Evolutionary conservation across 2,329 filamentous ascomycete species (phyloP).

Genomic region (Scopulariopsis brevicaulis): DNA sequence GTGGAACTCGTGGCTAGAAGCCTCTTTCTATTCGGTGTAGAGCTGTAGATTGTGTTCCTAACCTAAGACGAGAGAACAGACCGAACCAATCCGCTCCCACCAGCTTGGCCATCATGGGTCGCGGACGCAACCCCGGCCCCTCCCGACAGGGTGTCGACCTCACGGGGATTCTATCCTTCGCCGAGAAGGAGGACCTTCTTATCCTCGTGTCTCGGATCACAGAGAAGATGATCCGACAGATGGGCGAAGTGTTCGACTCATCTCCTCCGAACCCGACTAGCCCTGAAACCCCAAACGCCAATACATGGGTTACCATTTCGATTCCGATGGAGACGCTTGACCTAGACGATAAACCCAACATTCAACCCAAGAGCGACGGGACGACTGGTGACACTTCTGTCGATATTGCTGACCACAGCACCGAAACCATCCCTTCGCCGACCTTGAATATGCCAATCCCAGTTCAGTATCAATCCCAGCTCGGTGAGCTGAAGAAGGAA

Average conservation of each 20-base stretch:
- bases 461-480: conserved; percentile 19
- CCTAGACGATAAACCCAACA: neutral
- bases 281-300: conserved; percentile 15
- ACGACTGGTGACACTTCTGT: neutral
- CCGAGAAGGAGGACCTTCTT: conserved; percentile 40
- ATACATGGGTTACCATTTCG: conserved; percentile 17
- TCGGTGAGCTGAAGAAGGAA: conserved; percentile 58
- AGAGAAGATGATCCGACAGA: conserved; percentile 41
- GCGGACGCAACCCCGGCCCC: conserved; percentile 20
- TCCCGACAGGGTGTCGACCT: conserved; percentile 37
- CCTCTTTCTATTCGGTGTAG: neutral
- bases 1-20: no score
- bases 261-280: conserved; percentile 21
- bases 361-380: conserved; percentile 18
- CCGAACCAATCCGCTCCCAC: neutral
- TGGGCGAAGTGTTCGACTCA: conserved; percentile 40
- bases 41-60: neutral
- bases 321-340: neutral
- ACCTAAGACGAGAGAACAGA: neutral
- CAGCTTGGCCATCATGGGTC: conserved; percentile 20
- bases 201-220: conserved; percentile 38
- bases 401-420: neutral
- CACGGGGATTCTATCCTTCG: conserved; percentile 31
- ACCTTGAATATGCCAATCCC: neutral
- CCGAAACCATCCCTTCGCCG: neutral